Conservation (phyloP, 441 rosid species). For the Isatis lusitanica region DNA sequence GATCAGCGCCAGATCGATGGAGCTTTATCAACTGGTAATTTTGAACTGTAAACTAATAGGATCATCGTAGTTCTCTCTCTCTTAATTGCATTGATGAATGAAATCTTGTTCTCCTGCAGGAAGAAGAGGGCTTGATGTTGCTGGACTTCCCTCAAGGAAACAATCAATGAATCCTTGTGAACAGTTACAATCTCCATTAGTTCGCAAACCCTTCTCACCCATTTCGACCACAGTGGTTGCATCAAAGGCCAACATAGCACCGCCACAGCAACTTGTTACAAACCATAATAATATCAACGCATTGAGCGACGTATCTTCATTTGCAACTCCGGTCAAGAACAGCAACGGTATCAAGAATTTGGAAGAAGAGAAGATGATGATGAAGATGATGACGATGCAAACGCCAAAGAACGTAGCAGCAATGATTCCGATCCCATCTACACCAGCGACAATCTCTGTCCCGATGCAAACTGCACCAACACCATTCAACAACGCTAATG, state of each 20-base stretch:
- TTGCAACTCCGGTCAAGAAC: slow-evolving; percentile 55
- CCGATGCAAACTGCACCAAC: slow-evolving; percentile 79
- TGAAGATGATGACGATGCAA: slow-evolving; percentile 26
- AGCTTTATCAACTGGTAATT: slow-evolving; percentile 62
- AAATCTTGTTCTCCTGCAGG: slow-evolving; percentile 39
- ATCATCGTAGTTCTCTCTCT: neutral
- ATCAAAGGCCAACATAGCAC: slow-evolving; percentile 48
- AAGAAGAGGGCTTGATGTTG: slow-evolving; percentile 78
- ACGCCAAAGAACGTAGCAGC: slow-evolving; percentile 54
- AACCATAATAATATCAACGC: neutral
- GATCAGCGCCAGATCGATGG: slow-evolving; percentile 55
- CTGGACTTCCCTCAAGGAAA: slow-evolving; percentile 58
- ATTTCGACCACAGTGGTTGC: slow-evolving; percentile 53
- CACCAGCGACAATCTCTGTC: slow-evolving; percentile 69
- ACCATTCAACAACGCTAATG: slow-evolving; percentile 24
- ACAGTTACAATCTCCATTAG: slow-evolving; percentile 65
- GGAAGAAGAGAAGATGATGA: slow-evolving; percentile 54
- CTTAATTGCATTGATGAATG: neutral
- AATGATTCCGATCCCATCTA: slow-evolving; percentile 53
- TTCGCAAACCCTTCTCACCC: slow-evolving; percentile 90
- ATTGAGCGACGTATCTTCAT: neutral
- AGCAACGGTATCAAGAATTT: slow-evolving; percentile 12
- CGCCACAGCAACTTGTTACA: slow-evolving; percentile 31
- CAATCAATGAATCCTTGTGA: slow-evolving; percentile 51
- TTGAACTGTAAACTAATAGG: neutral